Evolutionary conservation across 1,284 basidiomycete genomes (phyloP).

Genomic region (Apiotrichum gamsii): DNA sequence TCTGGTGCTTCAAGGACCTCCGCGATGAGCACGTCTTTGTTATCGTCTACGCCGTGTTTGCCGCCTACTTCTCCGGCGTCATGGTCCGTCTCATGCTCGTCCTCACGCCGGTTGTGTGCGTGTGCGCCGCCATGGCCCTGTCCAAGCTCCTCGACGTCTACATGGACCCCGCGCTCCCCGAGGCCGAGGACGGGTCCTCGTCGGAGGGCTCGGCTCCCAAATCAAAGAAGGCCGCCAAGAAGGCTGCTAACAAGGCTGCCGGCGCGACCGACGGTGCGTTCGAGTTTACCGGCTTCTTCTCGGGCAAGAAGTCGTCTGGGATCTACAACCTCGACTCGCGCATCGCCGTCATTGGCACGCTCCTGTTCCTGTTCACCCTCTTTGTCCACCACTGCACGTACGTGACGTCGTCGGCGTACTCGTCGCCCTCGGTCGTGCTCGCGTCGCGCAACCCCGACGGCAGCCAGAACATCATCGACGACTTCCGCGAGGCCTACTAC

Average conservation of each 20-base stretch:
- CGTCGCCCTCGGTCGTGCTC: conserved; percentile 94
- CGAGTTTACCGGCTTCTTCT: conserved; percentile 30
- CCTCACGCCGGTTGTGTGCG: conserved; percentile 50
- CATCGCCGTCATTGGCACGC: conserved; percentile 65
- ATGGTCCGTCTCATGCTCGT: conserved; percentile 72
- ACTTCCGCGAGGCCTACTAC: conserved; percentile 99
- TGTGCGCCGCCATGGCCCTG: conserved; percentile 82
- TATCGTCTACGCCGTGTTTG: conserved; percentile 94
- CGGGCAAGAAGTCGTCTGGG: conserved; percentile 51
- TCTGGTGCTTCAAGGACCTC: conserved; percentile 86
- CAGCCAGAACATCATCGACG: conserved; percentile 91
- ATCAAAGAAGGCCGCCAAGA: conserved; percentile 51
- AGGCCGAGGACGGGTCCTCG: conserved; percentile 16
- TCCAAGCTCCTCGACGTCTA: conserved; percentile 86
- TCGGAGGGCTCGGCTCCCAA: conserved; percentile 4
- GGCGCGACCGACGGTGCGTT: conserved; percentile 20
- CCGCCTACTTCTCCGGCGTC: conserved; percentile 97
- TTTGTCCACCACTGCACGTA: conserved; percentile 97
- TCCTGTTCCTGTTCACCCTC: conserved; percentile 72
- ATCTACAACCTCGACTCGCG: conserved; percentile 83
- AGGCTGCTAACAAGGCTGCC: conserved; percentile 56
- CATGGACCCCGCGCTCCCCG: conserved; percentile 56
- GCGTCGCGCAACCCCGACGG: conserved; percentile 77
- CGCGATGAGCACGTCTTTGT: conserved; percentile 98
- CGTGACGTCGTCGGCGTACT: conserved; percentile 92